A percentile compares a stretch with the other conserved stretches of the same genome.
phyloP scores from a whole-genome alignment of 2,329 filamentous ascomycete genomes.

The Corinectria fuckeliana region DNA sequence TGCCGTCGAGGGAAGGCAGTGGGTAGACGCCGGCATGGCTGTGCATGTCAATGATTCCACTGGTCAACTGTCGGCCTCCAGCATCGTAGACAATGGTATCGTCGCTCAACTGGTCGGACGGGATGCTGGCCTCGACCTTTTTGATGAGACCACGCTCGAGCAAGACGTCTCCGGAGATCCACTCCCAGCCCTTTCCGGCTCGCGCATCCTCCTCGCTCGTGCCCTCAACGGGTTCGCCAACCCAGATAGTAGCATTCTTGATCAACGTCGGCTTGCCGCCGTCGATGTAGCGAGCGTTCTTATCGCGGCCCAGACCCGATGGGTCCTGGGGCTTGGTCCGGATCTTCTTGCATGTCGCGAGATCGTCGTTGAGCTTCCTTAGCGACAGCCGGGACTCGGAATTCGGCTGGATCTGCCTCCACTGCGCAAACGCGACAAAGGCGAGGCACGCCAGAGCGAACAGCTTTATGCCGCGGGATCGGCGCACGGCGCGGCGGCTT shows the following conservation, averaged over 20 bases:
- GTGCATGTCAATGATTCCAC: constrained; percentile 76
- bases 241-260: constrained; percentile 71
- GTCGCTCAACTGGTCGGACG: constrained; percentile 49
- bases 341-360: constrained; percentile 62
- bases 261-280: constrained; percentile 67
- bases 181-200: constrained; percentile 65
- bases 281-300: constrained; percentile 66
- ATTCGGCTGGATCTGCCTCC: constrained; percentile 48
- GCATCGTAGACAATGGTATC: constrained; percentile 63
- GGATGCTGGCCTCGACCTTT: constrained; percentile 55
- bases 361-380: constrained; percentile 59
- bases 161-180: constrained; percentile 66
- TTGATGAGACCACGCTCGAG: constrained; percentile 67
- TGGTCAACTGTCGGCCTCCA: constrained; percentile 65
- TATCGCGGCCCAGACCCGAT: constrained; percentile 60
- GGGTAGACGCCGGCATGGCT: constrained; percentile 67
- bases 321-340: constrained; percentile 62
- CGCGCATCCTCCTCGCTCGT: constrained; percentile 59
- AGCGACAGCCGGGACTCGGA: constrained; percentile 53
- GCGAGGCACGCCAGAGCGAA: constrained; percentile 55
- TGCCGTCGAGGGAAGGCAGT: constrained; percentile 61
- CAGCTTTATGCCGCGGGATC: constrained; percentile 52
- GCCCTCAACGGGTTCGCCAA: constrained; percentile 64
- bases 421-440: constrained; percentile 59
- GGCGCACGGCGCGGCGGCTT: constrained; percentile 44